phyloP scores from a whole-genome alignment of 2,329 filamentous ascomycete species.

The Diaporthe helianthi region DNA sequence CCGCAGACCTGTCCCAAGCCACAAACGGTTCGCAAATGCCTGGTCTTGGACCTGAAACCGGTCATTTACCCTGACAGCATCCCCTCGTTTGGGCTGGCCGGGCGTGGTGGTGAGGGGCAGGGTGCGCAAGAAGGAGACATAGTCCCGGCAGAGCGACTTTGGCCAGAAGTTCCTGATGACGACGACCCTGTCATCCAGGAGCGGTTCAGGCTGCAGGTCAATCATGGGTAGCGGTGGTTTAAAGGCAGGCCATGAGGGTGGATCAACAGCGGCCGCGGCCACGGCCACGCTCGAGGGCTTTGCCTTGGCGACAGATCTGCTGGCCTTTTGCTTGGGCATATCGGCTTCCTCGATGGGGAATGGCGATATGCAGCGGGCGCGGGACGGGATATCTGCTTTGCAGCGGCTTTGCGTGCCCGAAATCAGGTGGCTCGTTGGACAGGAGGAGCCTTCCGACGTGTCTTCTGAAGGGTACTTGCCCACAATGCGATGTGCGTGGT shows the following conservation, averaged over 20 bases:
- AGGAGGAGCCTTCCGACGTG: background rate
- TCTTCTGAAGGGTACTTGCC: background rate
- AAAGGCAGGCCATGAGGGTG: conserved; percentile 73
- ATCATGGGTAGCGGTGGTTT: conserved; percentile 71
- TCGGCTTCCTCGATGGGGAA: conserved; percentile 5
- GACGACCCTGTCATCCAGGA: conserved; percentile 70
- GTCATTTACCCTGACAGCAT: conserved; percentile 87
- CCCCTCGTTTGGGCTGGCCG: conserved; percentile 77
- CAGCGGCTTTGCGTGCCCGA: background rate
- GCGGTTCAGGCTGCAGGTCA: conserved; percentile 66
- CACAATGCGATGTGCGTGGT: background rate
- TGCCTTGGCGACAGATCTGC: conserved; percentile 29
- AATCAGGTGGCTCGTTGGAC: background rate
- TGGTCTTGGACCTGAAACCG: conserved; percentile 83
- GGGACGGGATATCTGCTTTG: background rate
- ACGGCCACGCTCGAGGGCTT: conserved; percentile 36
- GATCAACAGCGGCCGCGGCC: conserved; percentile 39
- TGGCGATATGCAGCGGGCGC: conserved; percentile 12
- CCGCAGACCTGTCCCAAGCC: conserved; percentile 77
- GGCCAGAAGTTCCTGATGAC: conserved; percentile 79
- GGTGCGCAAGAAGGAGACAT: conserved; percentile 73
- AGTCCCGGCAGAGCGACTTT: conserved; percentile 74
- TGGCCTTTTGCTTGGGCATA: conserved; percentile 28
- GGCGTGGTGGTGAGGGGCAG: conserved; percentile 81
- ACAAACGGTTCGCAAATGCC: conserved; percentile 75